phyloP scores from a whole-genome alignment of 1,139 yeast species.

The Nakaseomyces bracarensis region DNA sequence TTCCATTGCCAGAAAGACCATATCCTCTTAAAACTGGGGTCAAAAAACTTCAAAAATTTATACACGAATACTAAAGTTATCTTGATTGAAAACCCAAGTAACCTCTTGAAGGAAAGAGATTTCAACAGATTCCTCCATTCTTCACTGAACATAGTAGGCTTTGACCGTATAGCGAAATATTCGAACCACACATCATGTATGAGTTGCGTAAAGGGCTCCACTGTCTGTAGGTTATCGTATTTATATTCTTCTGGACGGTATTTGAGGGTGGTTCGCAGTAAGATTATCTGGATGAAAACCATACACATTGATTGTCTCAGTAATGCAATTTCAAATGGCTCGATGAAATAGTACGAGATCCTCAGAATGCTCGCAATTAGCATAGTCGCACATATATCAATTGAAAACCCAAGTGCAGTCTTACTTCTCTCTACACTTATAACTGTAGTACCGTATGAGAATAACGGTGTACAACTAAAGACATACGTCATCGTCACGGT shows the following conservation, averaged over 20 bases:
- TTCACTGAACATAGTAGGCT: slow-evolving; percentile 20
- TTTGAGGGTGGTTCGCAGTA: slow-evolving; percentile 53
- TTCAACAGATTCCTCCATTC: slow-evolving; percentile 23
- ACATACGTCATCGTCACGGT: slow-evolving; percentile 36
- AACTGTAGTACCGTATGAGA: slow-evolving; percentile 81
- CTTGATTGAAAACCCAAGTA: slow-evolving; percentile 20
- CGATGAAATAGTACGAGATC: slow-evolving; percentile 65
- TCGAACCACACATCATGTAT: slow-evolving; percentile 30
- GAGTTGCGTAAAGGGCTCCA: slow-evolving; percentile 23
- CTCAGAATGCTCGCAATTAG: slow-evolving; percentile 65
- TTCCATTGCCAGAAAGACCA: slow-evolving; percentile 83
- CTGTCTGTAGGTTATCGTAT: slow-evolving; percentile 28
- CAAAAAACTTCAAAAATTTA: slow-evolving; percentile 48
- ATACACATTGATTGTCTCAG: slow-evolving; percentile 70
- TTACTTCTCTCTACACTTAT: slow-evolving; percentile 53
- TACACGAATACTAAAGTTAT: slow-evolving; percentile 28
- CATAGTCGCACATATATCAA: slow-evolving; percentile 90
- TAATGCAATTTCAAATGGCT: slow-evolving; percentile 71
- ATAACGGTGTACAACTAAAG: slow-evolving; percentile 68
- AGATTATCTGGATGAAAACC: slow-evolving; percentile 62
- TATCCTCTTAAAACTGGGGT: slow-evolving; percentile 60
- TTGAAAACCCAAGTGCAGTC: slow-evolving; percentile 70
- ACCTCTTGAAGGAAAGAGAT: slow-evolving; percentile 18
- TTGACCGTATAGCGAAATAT: slow-evolving; percentile 20
- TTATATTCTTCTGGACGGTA: slow-evolving; percentile 42